Percentiles rank a stretch among this genome's conserved stretches.
These are phyloP conservation scores for Cudoniella acicularis DNA, from an alignment of 495 filamentous ascomycete genomes.

Conservation along the genomic window DNA sequence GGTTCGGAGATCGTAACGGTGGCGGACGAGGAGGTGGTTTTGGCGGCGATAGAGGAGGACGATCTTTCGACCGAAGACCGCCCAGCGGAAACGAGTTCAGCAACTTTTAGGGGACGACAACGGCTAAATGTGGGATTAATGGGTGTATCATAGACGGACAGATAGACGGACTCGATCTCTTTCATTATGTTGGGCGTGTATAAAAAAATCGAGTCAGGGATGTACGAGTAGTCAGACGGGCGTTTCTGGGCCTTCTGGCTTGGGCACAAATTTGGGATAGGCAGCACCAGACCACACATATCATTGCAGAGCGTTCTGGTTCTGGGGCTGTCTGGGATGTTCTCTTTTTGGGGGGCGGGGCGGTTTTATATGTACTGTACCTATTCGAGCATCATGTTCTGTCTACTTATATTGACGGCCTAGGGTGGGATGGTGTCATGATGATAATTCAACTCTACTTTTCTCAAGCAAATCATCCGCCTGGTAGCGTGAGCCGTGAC, in stretches of 20 bases:
- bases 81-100: too few species aligned
- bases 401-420: not conserved
- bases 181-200: constrained; percentile 1
- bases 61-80: not conserved
- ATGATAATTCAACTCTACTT: constrained; percentile 3
- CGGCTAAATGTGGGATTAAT: not conserved
- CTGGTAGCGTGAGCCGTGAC: too few species aligned
- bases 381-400: not conserved
- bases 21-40: constrained; percentile 6
- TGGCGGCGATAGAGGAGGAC: not conserved
- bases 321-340: not conserved
- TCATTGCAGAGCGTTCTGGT: constrained; percentile 19
- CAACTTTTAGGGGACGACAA: not conserved
- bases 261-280: constrained; percentile 2
- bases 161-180: not conserved
- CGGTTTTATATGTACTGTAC: constrained; percentile 6
- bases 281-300: too few species aligned
- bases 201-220: constrained; percentile 1
- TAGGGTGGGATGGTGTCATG: not conserved
- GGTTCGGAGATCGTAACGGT: constrained; percentile 5
- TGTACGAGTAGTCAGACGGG: constrained; percentile 12
- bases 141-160: constrained; percentile 1
- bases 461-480: not conserved
- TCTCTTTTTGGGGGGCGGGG: too few species aligned
- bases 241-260: not conserved